Conservation (phyloP, 768 basidiomycete species). For the Phanerochaete carnosa region DNA sequence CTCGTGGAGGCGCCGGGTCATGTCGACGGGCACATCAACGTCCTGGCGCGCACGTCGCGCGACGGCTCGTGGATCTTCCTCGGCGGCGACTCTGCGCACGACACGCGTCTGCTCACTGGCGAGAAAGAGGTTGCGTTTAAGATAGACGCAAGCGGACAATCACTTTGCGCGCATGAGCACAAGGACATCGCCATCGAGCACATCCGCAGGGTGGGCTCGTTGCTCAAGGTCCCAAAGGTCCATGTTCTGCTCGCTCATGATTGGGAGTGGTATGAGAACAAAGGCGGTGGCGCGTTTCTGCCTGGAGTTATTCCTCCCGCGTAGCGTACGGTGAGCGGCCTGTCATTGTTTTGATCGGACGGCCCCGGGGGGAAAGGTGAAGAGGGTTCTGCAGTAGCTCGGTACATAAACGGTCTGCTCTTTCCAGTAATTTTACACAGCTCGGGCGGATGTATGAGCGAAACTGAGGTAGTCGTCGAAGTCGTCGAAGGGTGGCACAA, state of each 20-base stretch:
- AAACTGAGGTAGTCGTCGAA: too few relatives aligned
- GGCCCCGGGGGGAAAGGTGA: too few relatives aligned
- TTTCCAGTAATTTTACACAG: too few relatives aligned
- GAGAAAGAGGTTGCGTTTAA: constrained; percentile 33
- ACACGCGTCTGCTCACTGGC: constrained; percentile 48
- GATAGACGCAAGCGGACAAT: constrained; percentile 22
- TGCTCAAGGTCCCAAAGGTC: neutral
- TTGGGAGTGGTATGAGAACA: neutral
- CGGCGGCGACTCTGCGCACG: constrained; percentile 54
- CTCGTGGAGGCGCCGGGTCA: constrained; percentile 59
- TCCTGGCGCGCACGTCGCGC: constrained; percentile 50
- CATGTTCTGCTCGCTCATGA: constrained; percentile 3
- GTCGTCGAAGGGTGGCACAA: too few relatives aligned
- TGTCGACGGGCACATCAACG: constrained; percentile 50
- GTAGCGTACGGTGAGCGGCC: neutral
- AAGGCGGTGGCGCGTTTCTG: neutral
- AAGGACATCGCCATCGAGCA: neutral
- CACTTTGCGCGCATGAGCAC: neutral
- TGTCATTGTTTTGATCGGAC: too few relatives aligned
- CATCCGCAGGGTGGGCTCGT: neutral
- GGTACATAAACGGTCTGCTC: too few relatives aligned
- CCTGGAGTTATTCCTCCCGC: neutral
- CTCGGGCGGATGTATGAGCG: too few relatives aligned
- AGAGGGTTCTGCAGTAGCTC: too few relatives aligned
- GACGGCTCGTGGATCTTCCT: constrained; percentile 55